Percentiles rank a stretch among this genome's conserved stretches.
phyloP scores from a whole-genome alignment of 768 basidiomycete species.

The Podaxis sp. region DNA sequence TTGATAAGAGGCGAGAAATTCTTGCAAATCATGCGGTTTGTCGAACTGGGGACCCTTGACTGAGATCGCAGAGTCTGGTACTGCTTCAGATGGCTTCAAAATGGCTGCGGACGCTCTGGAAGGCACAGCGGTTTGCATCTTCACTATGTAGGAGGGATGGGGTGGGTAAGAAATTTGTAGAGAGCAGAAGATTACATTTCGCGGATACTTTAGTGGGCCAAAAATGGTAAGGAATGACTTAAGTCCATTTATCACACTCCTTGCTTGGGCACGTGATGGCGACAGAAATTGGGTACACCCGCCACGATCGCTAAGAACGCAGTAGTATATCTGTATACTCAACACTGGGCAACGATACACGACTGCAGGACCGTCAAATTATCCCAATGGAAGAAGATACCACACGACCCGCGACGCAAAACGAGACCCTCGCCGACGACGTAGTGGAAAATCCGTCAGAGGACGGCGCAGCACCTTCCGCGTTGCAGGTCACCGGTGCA shows the following conservation, averaged over 20 bases:
- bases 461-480: neutral
- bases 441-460: neutral
- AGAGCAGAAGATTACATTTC: neutral
- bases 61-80: slow-evolving; percentile 60
- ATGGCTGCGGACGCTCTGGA: slow-evolving; percentile 70
- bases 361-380: neutral
- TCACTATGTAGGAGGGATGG: slow-evolving; percentile 23
- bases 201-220: neutral
- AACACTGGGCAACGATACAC: neutral
- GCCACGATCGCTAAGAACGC: neutral
- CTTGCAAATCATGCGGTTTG: slow-evolving; percentile 57
- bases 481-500: slow-evolving; percentile 4
- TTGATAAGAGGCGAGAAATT: slow-evolving; percentile 77
- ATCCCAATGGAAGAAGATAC: slow-evolving; percentile 10
- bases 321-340: neutral
- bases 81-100: slow-evolving; percentile 69
- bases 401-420: neutral
- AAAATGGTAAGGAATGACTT: neutral
- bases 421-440: neutral
- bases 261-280: slow-evolving; percentile 7
- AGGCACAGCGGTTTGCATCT: slow-evolving; percentile 30
- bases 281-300: slow-evolving; percentile 2
- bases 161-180: slow-evolving; percentile 1
- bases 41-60: slow-evolving; percentile 91
- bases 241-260: neutral